Percentiles rank a stretch among this genome's conserved stretches.
Conservation (phyloP, 2,329 filamentous ascomycete genomes). For the Hymenoscyphus fructigenus region DNA sequence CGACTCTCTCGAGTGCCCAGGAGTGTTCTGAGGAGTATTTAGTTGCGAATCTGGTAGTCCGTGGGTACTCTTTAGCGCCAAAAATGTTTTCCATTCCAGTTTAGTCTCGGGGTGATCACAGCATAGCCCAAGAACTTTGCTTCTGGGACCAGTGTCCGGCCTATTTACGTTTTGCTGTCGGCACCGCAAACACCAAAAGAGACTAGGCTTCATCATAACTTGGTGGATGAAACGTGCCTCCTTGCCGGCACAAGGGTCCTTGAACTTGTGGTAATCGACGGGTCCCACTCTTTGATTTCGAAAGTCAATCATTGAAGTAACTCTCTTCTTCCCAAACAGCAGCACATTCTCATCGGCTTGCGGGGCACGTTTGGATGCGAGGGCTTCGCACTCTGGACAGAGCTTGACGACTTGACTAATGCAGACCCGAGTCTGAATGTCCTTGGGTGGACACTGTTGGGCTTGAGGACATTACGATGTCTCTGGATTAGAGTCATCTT, state of each 20-base stretch:
- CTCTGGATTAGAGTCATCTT: no score
- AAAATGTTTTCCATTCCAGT: background rate
- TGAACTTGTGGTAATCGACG: background rate
- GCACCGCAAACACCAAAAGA: background rate
- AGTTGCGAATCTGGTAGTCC: background rate
- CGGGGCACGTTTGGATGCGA: no score
- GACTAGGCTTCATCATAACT: background rate
- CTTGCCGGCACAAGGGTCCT: background rate
- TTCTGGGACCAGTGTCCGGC: background rate
- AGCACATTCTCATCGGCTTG: no score
- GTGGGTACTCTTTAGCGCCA: background rate
- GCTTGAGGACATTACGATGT: no score
- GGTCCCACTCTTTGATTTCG: background rate
- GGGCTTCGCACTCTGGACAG: no score
- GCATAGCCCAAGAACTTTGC: background rate
- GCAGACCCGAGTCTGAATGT: no score
- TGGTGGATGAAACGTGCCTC: background rate
- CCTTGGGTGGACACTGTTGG: no score
- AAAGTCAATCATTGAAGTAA: background rate
- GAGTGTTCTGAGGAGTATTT: background rate
- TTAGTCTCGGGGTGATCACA: background rate
- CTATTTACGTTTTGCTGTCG: background rate
- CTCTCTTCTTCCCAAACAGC: background rate
- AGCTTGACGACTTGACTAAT: no score
- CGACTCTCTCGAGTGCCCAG: no score